phyloP scores from a whole-genome alignment of 345 rosid genomes.

The Salix suchowensis region DNA sequence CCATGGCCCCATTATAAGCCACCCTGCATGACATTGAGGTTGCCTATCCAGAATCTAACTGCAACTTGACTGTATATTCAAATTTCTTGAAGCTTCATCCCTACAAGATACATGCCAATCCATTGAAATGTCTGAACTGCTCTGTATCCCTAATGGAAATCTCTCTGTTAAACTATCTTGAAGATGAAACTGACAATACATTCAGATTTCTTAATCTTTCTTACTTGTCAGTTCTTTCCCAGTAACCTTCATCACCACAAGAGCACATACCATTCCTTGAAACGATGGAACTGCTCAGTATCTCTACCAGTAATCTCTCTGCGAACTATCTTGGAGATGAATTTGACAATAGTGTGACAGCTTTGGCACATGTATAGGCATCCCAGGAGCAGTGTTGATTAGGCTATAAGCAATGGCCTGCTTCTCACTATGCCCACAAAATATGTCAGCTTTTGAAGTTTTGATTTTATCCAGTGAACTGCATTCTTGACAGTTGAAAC shows the following conservation, averaged over 20 bases:
- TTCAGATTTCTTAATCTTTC: conserved; percentile 6
- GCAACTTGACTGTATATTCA: background rate
- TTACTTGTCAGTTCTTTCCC: conserved; percentile 20
- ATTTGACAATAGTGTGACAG: conserved; percentile 19
- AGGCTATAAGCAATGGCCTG: conserved; percentile 24
- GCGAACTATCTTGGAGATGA: conserved; percentile 23
- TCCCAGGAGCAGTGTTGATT: conserved; percentile 30
- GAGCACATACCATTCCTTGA: conserved; percentile 30
- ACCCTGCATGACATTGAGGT: background rate
- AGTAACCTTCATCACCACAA: conserved; percentile 35
- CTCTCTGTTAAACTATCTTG: background rate
- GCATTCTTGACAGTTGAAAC: conserved; percentile 15
- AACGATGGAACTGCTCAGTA: conserved; percentile 31
- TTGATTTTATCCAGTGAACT: conserved; percentile 8
- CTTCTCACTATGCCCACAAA: conserved; percentile 34
- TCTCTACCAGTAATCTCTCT: conserved; percentile 32
- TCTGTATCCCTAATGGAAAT: background rate
- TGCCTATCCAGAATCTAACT: conserved; percentile 1
- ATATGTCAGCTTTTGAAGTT: conserved; percentile 16
- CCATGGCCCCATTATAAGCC: background rate
- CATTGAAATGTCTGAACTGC: background rate
- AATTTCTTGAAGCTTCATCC: background rate
- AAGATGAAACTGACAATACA: background rate
- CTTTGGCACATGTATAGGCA: conserved; percentile 29
- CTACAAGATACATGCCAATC: background rate